Evolutionary conservation across 305 asterid genomes (phyloP).

Genomic region (Ajuga reptans): DNA sequence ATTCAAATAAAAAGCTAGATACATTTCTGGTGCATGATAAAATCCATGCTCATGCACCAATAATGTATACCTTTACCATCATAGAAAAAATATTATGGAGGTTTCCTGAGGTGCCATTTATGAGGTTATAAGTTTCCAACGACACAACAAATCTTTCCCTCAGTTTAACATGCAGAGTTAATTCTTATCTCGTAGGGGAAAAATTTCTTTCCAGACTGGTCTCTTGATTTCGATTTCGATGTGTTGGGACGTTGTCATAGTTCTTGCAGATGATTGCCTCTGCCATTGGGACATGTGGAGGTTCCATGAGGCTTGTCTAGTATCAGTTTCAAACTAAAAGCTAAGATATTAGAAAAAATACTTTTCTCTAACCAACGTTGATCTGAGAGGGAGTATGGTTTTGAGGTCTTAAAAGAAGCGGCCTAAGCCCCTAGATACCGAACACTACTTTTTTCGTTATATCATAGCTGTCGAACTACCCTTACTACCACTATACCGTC

Average conservation of each 20-base stretch:
- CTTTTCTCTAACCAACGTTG: not conserved
- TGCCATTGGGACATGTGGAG: slow-evolving; percentile 5
- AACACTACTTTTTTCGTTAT: not conserved
- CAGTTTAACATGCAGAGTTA: not conserved
- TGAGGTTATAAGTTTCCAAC: not conserved
- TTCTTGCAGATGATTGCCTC: slow-evolving; percentile 9
- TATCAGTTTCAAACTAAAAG: not conserved
- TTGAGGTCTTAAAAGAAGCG: not conserved
- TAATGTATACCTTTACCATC: not conserved
- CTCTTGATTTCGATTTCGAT: not conserved
- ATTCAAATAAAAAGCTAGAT: not conserved
- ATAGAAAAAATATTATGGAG: not conserved
- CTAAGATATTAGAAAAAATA: not conserved
- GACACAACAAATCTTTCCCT: not conserved
- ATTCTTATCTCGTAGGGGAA: not conserved
- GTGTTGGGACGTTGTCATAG: not conserved
- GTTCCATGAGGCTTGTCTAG: not conserved
- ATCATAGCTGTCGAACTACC: slow-evolving; percentile 6
- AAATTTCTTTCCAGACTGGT: not conserved
- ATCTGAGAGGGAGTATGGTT: not conserved
- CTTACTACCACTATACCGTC: not conserved
- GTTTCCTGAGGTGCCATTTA: not conserved
- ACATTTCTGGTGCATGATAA: too few relatives aligned
- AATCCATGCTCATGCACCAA: not conserved
- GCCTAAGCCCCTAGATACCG: not conserved